phyloP scores from a whole-genome alignment of 805 yeast genomes.

The Zygosaccharomyces bailii region DNA sequence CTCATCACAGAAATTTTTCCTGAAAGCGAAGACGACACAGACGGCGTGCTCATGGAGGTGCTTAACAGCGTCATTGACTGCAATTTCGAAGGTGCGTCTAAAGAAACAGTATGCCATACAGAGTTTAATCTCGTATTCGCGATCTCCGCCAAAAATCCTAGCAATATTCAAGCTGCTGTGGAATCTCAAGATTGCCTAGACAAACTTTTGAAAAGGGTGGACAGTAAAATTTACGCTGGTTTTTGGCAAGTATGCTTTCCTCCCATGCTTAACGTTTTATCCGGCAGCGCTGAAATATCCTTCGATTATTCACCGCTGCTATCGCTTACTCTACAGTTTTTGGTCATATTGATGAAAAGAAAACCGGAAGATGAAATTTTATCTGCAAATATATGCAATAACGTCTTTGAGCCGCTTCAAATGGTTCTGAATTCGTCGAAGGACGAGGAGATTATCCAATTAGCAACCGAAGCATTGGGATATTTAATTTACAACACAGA shows the following conservation, averaged over 20 bases:
- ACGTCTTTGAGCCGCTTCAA: constrained; percentile 28
- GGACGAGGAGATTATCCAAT: constrained; percentile 78
- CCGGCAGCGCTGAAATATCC: constrained; percentile 18
- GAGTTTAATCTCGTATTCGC: constrained; percentile 55
- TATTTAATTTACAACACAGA: constrained; percentile 48
- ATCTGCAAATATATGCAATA: constrained; percentile 27
- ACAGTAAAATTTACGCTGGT: constrained; percentile 42
- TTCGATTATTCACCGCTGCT: constrained; percentile 52
- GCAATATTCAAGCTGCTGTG: constrained; percentile 64
- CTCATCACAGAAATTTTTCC: constrained; percentile 47
- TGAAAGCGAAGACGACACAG: constrained; percentile 76
- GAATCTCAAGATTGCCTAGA: constrained; percentile 70
- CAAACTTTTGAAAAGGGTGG: constrained; percentile 49
- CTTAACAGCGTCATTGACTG: constrained; percentile 50
- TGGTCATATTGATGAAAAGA: constrained; percentile 30
- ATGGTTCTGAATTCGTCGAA: constrained; percentile 39
- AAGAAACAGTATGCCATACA: constrained; percentile 31
- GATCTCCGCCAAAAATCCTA: constrained; percentile 67
- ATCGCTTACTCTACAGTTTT: constrained; percentile 40
- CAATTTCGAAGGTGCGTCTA: constrained; percentile 37
- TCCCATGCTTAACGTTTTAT: constrained; percentile 41
- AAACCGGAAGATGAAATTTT: constrained; percentile 29
- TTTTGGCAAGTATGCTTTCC: constrained; percentile 56
- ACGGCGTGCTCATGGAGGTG: constrained; percentile 68
- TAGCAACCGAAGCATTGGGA: constrained; percentile 71